Evolutionary conservation across 108 stramenopile species (phyloP).

Genomic region (Nitzschia sp.): DNA sequence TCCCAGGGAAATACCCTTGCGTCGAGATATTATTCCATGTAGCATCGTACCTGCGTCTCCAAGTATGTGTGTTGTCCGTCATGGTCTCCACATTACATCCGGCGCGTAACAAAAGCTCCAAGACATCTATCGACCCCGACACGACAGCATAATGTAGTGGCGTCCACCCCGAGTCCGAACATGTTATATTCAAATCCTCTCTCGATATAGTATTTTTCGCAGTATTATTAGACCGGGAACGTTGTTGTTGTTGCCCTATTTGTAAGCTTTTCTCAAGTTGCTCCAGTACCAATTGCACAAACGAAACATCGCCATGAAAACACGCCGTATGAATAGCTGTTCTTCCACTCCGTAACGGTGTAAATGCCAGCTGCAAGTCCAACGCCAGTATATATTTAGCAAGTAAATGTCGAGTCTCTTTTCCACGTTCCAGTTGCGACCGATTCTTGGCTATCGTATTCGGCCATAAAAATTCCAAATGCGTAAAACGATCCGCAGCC

Average conservation of each 20-base stretch:
- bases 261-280: neutral
- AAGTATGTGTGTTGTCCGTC: conserved; percentile 59
- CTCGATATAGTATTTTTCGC: neutral
- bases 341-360: conserved; percentile 41
- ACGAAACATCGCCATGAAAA: conserved; percentile 46
- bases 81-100: conserved; percentile 43
- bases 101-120: conserved; percentile 62
- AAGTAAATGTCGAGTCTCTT: conserved; percentile 35
- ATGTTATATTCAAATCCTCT: conserved; percentile 42
- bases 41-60: conserved; percentile 43
- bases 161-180: conserved; percentile 80
- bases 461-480: conserved; percentile 53
- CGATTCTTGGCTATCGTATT: conserved; percentile 48
- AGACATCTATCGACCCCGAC: conserved; percentile 53
- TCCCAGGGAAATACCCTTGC: neutral
- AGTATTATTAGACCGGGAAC: neutral
- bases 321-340: conserved; percentile 58
- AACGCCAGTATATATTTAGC: conserved; percentile 33
- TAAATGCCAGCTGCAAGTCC: conserved; percentile 34
- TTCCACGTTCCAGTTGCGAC: conserved; percentile 30
- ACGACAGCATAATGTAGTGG: conserved; percentile 79
- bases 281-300: conserved; percentile 33
- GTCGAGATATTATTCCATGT: too few species aligned
- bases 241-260: neutral
- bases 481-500: conserved; percentile 7